These are phyloP conservation scores for Verbascum thapsus DNA, from an alignment of 257 asterid genomes.

Conservation along the genomic window DNA sequence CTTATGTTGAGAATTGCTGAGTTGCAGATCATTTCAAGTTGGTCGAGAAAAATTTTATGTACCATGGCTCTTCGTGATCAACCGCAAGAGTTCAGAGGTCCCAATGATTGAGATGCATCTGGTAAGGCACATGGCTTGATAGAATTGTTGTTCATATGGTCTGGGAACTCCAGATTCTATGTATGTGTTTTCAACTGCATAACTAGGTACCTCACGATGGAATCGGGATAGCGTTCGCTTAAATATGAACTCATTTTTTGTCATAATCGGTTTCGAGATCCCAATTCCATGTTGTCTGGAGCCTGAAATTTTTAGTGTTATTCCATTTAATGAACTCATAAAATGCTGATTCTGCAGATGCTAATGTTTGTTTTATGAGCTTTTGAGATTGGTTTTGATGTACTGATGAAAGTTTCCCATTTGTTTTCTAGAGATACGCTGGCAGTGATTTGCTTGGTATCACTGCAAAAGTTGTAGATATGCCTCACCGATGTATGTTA, in stretches of 20 bases:
- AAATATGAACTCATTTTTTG: conserved; percentile 15
- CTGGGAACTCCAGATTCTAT: neutral
- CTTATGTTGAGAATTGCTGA: conserved; percentile 30
- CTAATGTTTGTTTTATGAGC: conserved; percentile 11
- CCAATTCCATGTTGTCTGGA: conserved; percentile 1
- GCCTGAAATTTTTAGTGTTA: conserved; percentile 1
- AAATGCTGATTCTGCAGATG: conserved; percentile 11
- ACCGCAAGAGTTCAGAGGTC: conserved; percentile 88
- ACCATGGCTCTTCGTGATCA: conserved; percentile 91
- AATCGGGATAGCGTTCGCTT: conserved; percentile 6
- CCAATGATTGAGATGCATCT: conserved; percentile 89
- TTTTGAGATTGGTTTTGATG: conserved; percentile 16
- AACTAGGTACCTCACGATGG: neutral
- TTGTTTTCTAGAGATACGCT: conserved; percentile 68
- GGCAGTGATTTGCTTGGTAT: conserved; percentile 88
- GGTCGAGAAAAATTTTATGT: conserved; percentile 85
- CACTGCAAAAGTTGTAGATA: conserved; percentile 76
- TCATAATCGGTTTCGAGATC: conserved; percentile 8
- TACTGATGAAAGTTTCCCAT: conserved; percentile 34
- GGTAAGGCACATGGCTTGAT: conserved; percentile 49
- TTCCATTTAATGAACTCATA: conserved; percentile 4
- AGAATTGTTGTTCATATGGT: conserved; percentile 14
- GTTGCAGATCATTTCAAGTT: conserved; percentile 91
- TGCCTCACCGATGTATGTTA: conserved; percentile 75
- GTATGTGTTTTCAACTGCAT: neutral